Evolutionary conservation across 2,329 filamentous ascomycete genomes (phyloP), one percentile per base, ranked within the genome.

Genomic region (Penicillium sclerotiorum): DNA sequence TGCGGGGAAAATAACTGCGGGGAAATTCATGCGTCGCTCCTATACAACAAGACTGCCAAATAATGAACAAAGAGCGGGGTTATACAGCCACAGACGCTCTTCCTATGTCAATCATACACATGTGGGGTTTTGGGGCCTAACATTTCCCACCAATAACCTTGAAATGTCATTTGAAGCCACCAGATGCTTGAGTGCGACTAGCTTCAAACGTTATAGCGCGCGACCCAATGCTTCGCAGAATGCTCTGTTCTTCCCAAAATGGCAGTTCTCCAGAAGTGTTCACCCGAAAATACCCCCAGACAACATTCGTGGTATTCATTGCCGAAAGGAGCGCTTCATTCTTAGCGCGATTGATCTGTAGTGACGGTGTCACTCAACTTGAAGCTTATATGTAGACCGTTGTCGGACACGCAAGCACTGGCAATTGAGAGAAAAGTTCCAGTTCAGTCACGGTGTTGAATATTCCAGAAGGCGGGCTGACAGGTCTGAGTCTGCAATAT

Each of bases 81-180:
- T n/a, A n/a, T n/a, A n/a, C n/a, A 52, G 40, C 33, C 47, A 49
- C 33, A 18, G 20, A 15, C 50, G 33, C 53, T 50, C 47, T 57
- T 59, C 47, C 45, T 50, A 12, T 45, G 37, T n/a, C 33, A 32
- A 35, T 51, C 33, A 35, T 49, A n/a, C n/a, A n/a, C n/a, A n/a
- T n/a, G n/a, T n/a, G n/a, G n/a, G 28, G 28, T 12, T 7, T 12
- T 27, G 17, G 43, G 21, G 17, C n/a, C 27, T 30, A 20, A 39
- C 38, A 48, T 53, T 36, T 57, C 51, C 55, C 53, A 57, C 54
- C 54, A 55, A 58, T 55, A 27, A 45, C 18, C 17, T 4, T 9
- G 23, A 32, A 37, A 13, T 12, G n/a, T 32, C 11, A 5, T 13
- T 32, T 32, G n/a, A n/a, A n/a, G n/a, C n/a, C n/a, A n/a, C n/a